Conservation (phyloP, 2,329 filamentous ascomycete genomes). For the Setomelanomma holmii region DNA sequence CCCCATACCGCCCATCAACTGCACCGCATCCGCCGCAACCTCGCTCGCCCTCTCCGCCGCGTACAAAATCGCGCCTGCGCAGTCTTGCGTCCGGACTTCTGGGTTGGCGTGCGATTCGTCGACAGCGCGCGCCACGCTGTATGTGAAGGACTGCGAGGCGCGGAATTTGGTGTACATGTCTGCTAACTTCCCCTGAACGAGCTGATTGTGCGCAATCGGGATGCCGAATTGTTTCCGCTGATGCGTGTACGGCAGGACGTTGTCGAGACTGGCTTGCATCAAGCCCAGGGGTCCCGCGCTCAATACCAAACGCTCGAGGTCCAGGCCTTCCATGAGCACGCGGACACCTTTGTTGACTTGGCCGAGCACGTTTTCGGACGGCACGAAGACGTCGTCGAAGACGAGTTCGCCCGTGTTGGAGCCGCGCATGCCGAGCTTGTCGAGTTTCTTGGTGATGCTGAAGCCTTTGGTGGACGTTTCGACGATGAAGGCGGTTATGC, state of each 20-base stretch:
- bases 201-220: constrained; percentile 90
- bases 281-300: constrained; percentile 89
- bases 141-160: constrained; percentile 85
- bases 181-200: constrained; percentile 90
- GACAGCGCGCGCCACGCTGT: constrained; percentile 77
- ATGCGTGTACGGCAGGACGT: constrained; percentile 87
- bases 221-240: constrained; percentile 85
- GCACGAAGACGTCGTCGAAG: constrained; percentile 91
- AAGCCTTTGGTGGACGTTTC: constrained; percentile 76
- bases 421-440: constrained; percentile 98
- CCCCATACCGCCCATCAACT: constrained; percentile 92
- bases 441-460: constrained; percentile 85
- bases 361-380: constrained; percentile 80
- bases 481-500: constrained; percentile 94
- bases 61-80: constrained; percentile 91
- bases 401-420: constrained; percentile 95
- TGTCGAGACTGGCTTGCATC: constrained; percentile 90
- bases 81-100: constrained; percentile 82
- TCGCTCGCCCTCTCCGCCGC: constrained; percentile 91
- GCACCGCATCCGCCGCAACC: constrained; percentile 84
- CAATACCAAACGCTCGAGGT: constrained; percentile 90
- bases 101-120: constrained; percentile 64
- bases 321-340: constrained; percentile 95
- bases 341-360: constrained; percentile 80
- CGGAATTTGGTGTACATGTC: constrained; percentile 98